Percentiles rank a stretch among this genome's conserved stretches.
Evolutionary conservation across 2,329 filamentous ascomycete species (phyloP).

Genomic region (Orbilia javanica): DNA sequence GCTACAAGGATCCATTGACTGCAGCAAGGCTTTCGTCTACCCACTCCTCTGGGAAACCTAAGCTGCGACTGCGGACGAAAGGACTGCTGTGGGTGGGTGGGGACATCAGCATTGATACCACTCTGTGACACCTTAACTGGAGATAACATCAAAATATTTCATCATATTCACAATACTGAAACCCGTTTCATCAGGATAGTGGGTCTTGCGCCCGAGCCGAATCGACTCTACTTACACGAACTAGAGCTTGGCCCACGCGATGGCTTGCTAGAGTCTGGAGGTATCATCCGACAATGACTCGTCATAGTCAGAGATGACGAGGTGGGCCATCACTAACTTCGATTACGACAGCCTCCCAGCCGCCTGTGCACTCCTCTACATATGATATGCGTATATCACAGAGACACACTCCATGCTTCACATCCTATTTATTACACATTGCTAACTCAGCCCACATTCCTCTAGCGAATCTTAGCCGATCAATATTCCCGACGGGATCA

Average conservation of each 20-base stretch:
- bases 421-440: conserved; percentile 23
- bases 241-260: conserved; percentile 17
- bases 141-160: conserved; percentile 7
- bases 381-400: too few relatives aligned
- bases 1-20: conserved; percentile 47
- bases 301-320: background rate
- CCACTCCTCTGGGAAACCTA: conserved; percentile 49
- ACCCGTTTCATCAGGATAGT: conserved; percentile 59
- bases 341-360: conserved; percentile 47
- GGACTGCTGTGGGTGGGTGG: conserved; percentile 31
- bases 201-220: conserved; percentile 50
- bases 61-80: conserved; percentile 56
- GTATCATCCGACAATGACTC: conserved; percentile 56
- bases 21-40: conserved; percentile 47
- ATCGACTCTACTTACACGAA: conserved; percentile 31
- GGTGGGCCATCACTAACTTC: conserved; percentile 28
- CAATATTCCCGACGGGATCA: conserved; percentile 37
- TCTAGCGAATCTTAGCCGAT: conserved; percentile 20
- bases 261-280: background rate
- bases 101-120: conserved; percentile 2
- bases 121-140: background rate
- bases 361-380: conserved; percentile 5
- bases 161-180: conserved; percentile 56
- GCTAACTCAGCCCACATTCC: conserved; percentile 17
- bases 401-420: background rate